These are phyloP conservation scores for Aspergillus indologenus DNA, from an alignment of 495 filamentous ascomycete species.

Conservation along the genomic window DNA sequence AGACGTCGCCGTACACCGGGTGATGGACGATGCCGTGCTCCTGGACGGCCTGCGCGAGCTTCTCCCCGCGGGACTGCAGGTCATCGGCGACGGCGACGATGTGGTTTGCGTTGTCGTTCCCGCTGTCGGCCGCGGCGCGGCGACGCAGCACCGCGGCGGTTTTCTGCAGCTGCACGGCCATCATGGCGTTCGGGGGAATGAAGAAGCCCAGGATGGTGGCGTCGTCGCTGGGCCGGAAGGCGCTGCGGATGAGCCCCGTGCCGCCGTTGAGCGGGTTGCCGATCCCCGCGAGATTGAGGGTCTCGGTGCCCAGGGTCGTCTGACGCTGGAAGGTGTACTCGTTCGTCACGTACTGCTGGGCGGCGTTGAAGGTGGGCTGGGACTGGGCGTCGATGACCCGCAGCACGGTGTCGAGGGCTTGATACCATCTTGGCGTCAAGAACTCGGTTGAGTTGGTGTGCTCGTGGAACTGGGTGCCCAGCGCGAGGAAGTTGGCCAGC, in stretches of 20 bases:
- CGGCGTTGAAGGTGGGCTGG: slow-evolving; percentile 69
- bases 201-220: slow-evolving; percentile 95
- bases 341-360: slow-evolving; percentile 62
- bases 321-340: slow-evolving; percentile 81
- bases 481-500: slow-evolving; percentile 81
- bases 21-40: slow-evolving; percentile 89
- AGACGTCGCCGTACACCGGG: slow-evolving; percentile 80
- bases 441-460: slow-evolving; percentile 75
- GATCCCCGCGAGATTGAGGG: slow-evolving; percentile 72
- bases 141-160: slow-evolving; percentile 69
- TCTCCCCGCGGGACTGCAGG: slow-evolving; percentile 60
- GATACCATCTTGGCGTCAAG: slow-evolving; percentile 74
- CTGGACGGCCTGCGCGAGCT: slow-evolving; percentile 73
- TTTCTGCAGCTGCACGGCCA: slow-evolving; percentile 83
- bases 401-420: slow-evolving; percentile 71
- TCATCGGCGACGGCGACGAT: too few species aligned
- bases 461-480: slow-evolving; percentile 82
- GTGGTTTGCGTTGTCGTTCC: slow-evolving; percentile 50
- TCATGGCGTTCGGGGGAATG: slow-evolving; percentile 95
- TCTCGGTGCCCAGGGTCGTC: slow-evolving; percentile 85
- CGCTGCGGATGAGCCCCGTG: slow-evolving; percentile 83
- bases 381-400: slow-evolving; percentile 73
- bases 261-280: slow-evolving; percentile 87
- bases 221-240: slow-evolving; percentile 96
- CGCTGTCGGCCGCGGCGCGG: too few species aligned